Conservation (phyloP, 2,329 filamentous ascomycete species). For the Emmonsiellopsis sp. region DNA sequence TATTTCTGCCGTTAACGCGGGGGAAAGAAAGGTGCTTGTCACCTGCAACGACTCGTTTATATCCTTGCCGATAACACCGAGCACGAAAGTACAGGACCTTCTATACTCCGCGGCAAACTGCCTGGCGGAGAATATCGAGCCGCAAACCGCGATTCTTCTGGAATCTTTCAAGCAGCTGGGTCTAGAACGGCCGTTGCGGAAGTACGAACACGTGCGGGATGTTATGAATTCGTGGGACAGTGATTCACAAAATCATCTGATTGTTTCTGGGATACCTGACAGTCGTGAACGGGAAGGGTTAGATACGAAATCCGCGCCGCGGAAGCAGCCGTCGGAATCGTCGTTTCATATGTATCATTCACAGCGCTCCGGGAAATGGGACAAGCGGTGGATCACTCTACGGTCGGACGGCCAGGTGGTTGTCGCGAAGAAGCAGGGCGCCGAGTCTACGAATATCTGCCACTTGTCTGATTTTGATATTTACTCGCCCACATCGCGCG, state of each 20-base stretch:
- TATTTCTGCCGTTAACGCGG: conserved; percentile 69
- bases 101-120: conserved; percentile 57
- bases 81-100: conserved; percentile 67
- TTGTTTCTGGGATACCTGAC: conserved; percentile 51
- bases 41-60: conserved; percentile 62
- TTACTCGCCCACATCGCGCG: conserved; percentile 65
- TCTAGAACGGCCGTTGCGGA: conserved; percentile 71
- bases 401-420: conserved; percentile 62
- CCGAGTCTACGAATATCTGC: conserved; percentile 62
- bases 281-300: conserved; percentile 47
- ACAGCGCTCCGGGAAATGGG: conserved; percentile 76
- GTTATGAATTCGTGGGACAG: conserved; percentile 89
- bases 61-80: conserved; percentile 60
- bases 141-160: conserved; percentile 59
- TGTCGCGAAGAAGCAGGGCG: conserved; percentile 61
- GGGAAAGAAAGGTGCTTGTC: conserved; percentile 65
- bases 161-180: conserved; percentile 70
- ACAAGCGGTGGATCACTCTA: conserved; percentile 71
- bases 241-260: conserved; percentile 66
- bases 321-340: conserved; percentile 55
- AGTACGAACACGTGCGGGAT: conserved; percentile 78
- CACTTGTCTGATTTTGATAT: conserved; percentile 90
- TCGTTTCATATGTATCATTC: conserved; percentile 71
- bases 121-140: conserved; percentile 56
- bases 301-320: conserved; percentile 55